These are phyloP conservation scores for Prototheca cutis DNA, from an alignment of 163 green algal species.

Conservation along the genomic window DNA sequence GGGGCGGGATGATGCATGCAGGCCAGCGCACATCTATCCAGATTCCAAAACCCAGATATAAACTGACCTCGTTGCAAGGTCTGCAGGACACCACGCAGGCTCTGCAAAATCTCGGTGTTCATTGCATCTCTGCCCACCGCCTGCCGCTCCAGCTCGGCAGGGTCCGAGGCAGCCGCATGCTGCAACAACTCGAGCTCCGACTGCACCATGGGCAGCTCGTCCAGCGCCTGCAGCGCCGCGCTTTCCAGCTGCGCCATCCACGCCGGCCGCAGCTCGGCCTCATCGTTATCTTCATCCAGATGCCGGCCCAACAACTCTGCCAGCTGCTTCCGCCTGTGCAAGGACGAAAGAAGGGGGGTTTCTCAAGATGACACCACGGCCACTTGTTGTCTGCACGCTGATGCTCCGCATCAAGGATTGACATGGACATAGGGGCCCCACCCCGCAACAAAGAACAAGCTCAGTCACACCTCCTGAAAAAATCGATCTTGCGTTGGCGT, in stretches of 20 bases:
- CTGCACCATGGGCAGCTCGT: conserved; percentile 5
- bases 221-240: conserved; percentile 28
- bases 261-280: conserved; percentile 33
- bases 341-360: too few species aligned
- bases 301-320: neutral
- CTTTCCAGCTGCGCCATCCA: conserved; percentile 36
- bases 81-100: neutral
- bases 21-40: too few species aligned
- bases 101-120: neutral
- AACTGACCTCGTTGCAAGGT: neutral
- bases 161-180: conserved; percentile 1
- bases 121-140: neutral
- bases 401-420: too few species aligned
- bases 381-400: too few species aligned
- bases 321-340: neutral
- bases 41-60: neutral
- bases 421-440: too few species aligned
- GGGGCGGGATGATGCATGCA: too few species aligned
- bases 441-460: too few species aligned
- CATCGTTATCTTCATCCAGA: conserved; percentile 36
- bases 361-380: too few species aligned
- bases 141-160: too few species aligned
- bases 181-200: conserved; percentile 20
- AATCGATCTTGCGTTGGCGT: conserved; percentile 23
- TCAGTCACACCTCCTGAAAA: conserved; percentile 23